Conservation (phyloP, 176 grass and related monocot genomes). For the Melocanna baccifera region DNA sequence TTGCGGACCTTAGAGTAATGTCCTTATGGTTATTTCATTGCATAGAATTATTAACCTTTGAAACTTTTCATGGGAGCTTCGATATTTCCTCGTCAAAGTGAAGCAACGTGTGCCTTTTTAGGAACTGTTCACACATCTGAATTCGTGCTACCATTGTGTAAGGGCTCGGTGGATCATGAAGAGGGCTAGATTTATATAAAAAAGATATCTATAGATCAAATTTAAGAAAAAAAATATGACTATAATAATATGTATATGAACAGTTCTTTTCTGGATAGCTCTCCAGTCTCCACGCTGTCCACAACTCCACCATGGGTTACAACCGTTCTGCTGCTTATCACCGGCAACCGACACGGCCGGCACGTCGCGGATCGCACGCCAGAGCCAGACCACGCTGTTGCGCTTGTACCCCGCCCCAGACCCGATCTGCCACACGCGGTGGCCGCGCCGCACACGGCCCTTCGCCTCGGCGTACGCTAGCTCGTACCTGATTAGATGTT, state of each 20-base stretch:
- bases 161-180: no score
- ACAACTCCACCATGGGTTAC: background rate
- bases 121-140: no score
- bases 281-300: background rate
- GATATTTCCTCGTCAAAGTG: no score
- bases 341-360: constrained; percentile 7
- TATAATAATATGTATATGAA: no score
- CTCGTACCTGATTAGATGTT: background rate
- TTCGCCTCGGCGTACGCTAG: background rate
- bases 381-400: constrained; percentile 60
- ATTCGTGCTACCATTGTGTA: no score
- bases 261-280: background rate
- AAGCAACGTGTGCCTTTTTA: background rate
- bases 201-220: no score
- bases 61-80: no score
- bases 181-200: no score
- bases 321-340: background rate
- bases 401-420: constrained; percentile 84
- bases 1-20: no score
- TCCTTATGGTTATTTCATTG: no score
- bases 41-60: no score
- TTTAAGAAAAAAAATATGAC: no score
- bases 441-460: constrained; percentile 46
- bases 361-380: constrained; percentile 57
- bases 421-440: constrained; percentile 77